Conservation (phyloP, 1,139 yeast species). For the Hansenula sp. region DNA sequence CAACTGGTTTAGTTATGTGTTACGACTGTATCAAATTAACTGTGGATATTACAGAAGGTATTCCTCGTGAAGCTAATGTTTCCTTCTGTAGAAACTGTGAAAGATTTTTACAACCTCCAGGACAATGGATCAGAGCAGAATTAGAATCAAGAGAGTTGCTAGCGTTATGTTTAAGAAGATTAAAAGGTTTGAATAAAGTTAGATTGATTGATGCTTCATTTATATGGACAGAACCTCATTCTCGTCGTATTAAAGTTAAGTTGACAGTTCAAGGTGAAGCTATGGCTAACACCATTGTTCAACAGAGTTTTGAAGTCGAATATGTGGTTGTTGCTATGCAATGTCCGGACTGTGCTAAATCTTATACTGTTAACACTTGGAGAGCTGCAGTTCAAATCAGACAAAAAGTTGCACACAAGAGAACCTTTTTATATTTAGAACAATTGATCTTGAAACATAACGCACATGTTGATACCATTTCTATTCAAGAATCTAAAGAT, state of each 20-base stretch:
- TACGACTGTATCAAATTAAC: conserved; percentile 93
- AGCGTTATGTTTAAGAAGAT: conserved; percentile 83
- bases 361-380: conserved; percentile 96
- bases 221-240: conserved; percentile 99
- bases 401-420: conserved; percentile 94
- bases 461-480: conserved; percentile 92
- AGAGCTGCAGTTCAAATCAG: conserved; percentile 95
- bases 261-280: conserved; percentile 97
- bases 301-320: conserved; percentile 94
- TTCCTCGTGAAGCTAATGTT: conserved; percentile 89
- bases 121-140: conserved; percentile 88
- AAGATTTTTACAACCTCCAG: conserved; percentile 90
- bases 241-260: conserved; percentile 87
- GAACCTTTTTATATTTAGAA: conserved; percentile 92
- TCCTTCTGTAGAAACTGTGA: conserved; percentile 98
- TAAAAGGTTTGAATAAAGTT: conserved; percentile 85
- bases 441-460: conserved; percentile 90
- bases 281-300: conserved; percentile 84
- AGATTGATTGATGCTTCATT: conserved; percentile 91
- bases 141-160: conserved; percentile 89
- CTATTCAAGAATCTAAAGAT: conserved; percentile 88
- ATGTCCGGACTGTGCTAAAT: conserved; percentile 97
- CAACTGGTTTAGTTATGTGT: conserved; percentile 92
- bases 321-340: conserved; percentile 94
- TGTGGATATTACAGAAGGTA: conserved; percentile 92